Conservation (phyloP, 2,329 filamentous ascomycete species). For the Escovopsis sp. region DNA sequence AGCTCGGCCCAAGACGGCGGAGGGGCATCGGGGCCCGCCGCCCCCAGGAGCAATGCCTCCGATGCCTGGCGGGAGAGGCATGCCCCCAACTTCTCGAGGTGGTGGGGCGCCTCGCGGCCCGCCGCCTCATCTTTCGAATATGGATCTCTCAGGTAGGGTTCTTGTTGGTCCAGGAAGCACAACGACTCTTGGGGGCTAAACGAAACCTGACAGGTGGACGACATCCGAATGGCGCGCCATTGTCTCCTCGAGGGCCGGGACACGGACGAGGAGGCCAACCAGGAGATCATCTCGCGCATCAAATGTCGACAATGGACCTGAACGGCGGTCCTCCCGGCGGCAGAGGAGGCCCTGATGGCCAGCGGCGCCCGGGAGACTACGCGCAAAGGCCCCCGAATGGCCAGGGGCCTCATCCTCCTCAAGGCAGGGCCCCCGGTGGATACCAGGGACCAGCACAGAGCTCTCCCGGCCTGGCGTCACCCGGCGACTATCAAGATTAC, state of each 20-base stretch:
- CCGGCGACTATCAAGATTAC: conserved; percentile 13
- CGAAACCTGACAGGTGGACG: conserved; percentile 9
- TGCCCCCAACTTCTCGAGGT: conserved; percentile 16
- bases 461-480: conserved; percentile 12
- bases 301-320: conserved; percentile 23
- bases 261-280: conserved; percentile 12
- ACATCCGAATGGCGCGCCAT: conserved; percentile 16
- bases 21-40: conserved; percentile 17
- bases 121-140: conserved; percentile 18
- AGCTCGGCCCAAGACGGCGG: conserved; percentile 17
- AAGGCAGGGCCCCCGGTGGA: conserved; percentile 16
- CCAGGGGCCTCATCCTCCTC: conserved; percentile 8
- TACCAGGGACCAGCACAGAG: conserved; percentile 17
- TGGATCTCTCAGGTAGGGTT: conserved; percentile 28
- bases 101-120: conserved; percentile 27
- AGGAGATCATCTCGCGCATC: conserved; percentile 15
- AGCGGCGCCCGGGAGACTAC: conserved; percentile 14
- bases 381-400: conserved; percentile 4
- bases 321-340: conserved; percentile 12
- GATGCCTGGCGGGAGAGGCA: conserved; percentile 10
- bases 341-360: conserved; percentile 14
- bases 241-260: conserved; percentile 14
- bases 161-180: background rate
- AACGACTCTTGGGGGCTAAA: background rate
- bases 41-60: too few relatives aligned